These are phyloP conservation scores for Neurospora sp. DNA, from an alignment of 495 filamentous ascomycete genomes.

Conservation along the genomic window DNA sequence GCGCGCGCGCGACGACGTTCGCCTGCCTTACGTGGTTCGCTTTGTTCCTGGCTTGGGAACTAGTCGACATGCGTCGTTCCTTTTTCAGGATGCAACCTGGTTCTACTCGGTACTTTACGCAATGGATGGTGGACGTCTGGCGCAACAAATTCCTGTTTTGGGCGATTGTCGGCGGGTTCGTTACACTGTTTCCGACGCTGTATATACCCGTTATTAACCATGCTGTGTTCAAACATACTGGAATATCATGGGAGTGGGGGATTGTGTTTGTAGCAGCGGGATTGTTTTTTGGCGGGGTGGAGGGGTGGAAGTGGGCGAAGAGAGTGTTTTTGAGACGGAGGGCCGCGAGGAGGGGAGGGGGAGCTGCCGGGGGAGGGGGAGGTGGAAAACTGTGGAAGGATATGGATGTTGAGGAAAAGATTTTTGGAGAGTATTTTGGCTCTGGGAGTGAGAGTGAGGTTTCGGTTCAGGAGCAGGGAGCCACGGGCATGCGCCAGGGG, in stretches of 20 bases:
- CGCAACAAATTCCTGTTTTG: constrained; percentile 67
- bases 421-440: constrained; percentile 28
- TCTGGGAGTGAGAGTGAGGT: neutral
- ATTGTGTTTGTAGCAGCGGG: constrained; percentile 39
- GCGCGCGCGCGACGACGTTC: constrained; percentile 67
- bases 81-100: constrained; percentile 47
- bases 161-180: constrained; percentile 56
- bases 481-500: constrained; percentile 19
- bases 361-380: neutral
- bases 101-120: constrained; percentile 16
- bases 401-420: constrained; percentile 29
- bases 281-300: constrained; percentile 57
- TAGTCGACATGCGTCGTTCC: constrained; percentile 56
- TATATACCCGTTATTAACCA: constrained; percentile 64
- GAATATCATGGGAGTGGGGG: constrained; percentile 70
- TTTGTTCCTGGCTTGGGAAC: constrained; percentile 65
- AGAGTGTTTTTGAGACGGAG: constrained; percentile 22
- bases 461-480: constrained; percentile 12
- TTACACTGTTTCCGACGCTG: constrained; percentile 59
- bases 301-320: constrained; percentile 45
- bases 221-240: constrained; percentile 61
- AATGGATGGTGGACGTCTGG: constrained; percentile 54
- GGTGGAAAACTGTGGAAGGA: constrained; percentile 23
- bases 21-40: constrained; percentile 65
- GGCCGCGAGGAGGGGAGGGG: constrained; percentile 10